Evolutionary conservation across 257 asterid genomes (phyloP).

Genomic region (Scutellaria minor): DNA sequence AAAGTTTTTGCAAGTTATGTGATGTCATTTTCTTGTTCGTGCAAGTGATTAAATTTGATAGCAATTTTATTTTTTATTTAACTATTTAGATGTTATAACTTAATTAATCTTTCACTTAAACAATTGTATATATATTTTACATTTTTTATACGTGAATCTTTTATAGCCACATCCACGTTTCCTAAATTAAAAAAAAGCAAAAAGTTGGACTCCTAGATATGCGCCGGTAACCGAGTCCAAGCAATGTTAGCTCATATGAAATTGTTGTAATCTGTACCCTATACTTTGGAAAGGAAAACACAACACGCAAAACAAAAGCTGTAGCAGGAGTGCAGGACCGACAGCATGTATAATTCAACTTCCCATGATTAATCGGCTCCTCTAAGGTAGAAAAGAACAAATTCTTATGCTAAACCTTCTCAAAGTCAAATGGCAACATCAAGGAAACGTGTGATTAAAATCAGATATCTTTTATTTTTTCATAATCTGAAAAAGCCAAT

Average conservation of each 20-base stretch:
- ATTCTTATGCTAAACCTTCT: background rate
- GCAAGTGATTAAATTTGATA: too few relatives aligned
- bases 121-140: too few relatives aligned
- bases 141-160: too few relatives aligned
- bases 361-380: background rate
- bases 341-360: background rate
- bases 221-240: too few relatives aligned
- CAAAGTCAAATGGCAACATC: background rate
- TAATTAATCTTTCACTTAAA: too few relatives aligned
- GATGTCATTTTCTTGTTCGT: too few relatives aligned
- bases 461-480: background rate
- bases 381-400: background rate
- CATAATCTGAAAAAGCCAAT: constrained; percentile 10
- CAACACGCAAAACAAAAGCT: background rate
- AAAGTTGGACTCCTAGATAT: too few relatives aligned
- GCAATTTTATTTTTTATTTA: too few relatives aligned
- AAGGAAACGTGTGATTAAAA: background rate
- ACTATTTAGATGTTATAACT: too few relatives aligned
- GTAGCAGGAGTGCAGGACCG: background rate
- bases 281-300: background rate
- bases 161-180: too few relatives aligned
- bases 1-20: too few relatives aligned
- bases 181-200: too few relatives aligned
- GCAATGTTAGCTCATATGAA: background rate
- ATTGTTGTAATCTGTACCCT: background rate